A percentile compares a stretch with the other conserved stretches of the same genome.
phyloP scores from a whole-genome alignment of 1,284 basidiomycete genomes.

The Fomitopsis palustris region DNA sequence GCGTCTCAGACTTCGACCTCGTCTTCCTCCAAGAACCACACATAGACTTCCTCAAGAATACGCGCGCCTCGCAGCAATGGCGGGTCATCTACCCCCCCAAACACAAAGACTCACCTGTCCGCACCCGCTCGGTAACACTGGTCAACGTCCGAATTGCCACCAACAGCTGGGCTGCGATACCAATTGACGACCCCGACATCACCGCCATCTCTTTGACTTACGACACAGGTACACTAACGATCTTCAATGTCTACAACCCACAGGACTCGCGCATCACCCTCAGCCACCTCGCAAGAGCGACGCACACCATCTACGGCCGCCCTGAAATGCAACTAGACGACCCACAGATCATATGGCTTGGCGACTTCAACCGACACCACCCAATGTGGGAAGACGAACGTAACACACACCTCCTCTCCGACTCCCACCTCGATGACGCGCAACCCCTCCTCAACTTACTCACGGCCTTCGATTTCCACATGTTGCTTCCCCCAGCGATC shows the following conservation, averaged over 20 bases:
- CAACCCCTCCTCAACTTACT: conserved; percentile 21
- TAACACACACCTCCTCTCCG: conserved; percentile 34
- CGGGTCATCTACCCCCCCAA: neutral
- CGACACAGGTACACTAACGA: conserved; percentile 8
- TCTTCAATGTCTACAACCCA: conserved; percentile 38
- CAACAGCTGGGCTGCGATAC: conserved; percentile 22
- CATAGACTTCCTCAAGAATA: neutral
- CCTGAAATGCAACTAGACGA: neutral
- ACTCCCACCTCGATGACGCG: conserved; percentile 9
- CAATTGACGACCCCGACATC: conserved; percentile 23
- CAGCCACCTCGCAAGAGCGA: conserved; percentile 4
- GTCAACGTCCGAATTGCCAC: conserved; percentile 26
- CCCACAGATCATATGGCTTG: neutral
- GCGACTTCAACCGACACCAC: conserved; percentile 31
- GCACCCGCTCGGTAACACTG: conserved; percentile 25
- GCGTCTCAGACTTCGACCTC: neutral
- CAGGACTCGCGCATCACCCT: conserved; percentile 20
- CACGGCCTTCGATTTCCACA: conserved; percentile 15
- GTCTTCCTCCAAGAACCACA: neutral
- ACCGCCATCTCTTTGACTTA: conserved; percentile 22
- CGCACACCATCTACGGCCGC: neutral
- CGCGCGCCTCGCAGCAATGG: neutral
- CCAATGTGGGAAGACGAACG: conserved; percentile 38
- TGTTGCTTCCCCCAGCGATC: conserved; percentile 25
- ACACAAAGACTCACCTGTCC: neutral